Evolutionary conservation across 768 basidiomycete species (phyloP).

Genomic region (Tremella mesenterica): DNA sequence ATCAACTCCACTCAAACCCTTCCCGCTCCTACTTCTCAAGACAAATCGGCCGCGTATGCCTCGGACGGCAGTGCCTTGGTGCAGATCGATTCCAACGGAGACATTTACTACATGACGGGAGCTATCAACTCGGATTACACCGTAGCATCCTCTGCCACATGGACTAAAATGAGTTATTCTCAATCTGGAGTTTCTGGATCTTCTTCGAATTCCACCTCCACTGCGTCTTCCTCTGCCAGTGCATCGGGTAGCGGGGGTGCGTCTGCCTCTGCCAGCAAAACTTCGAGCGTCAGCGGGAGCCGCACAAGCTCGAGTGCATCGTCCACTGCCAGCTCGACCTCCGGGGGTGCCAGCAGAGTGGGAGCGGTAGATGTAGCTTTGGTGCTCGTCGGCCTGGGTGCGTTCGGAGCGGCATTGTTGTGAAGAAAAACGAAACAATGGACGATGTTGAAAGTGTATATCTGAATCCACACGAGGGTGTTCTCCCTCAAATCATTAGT

Average conservation of each 20-base stretch:
- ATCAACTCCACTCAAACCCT: constrained; percentile 46
- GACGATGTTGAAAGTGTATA: too few species aligned
- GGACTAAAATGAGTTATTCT: constrained; percentile 42
- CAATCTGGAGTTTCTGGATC: constrained; percentile 13
- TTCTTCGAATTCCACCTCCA: constrained; percentile 1
- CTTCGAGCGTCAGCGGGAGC: not conserved
- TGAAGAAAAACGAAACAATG: not conserved
- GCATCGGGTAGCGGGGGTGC: constrained; percentile 10
- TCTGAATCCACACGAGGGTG: too few species aligned
- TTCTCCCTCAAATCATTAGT: too few species aligned
- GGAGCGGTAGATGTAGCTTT: constrained; percentile 2
- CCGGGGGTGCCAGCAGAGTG: constrained; percentile 5
- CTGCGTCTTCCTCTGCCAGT: constrained; percentile 5
- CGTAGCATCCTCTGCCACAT: constrained; percentile 29
- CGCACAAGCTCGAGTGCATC: constrained; percentile 1
- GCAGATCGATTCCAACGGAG: constrained; percentile 37
- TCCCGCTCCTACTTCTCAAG: constrained; percentile 37
- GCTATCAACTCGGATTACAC: constrained; percentile 31
- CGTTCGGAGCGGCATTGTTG: not conserved
- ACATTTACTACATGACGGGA: constrained; percentile 39
- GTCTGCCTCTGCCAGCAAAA: constrained; percentile 4
- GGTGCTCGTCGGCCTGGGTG: constrained; percentile 2
- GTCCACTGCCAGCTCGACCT: constrained; percentile 3
- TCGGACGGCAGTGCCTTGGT: constrained; percentile 39
- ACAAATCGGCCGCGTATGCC: constrained; percentile 38